phyloP scores from a whole-genome alignment of 2,329 filamentous ascomycete species.

The Elsinoe australis region DNA sequence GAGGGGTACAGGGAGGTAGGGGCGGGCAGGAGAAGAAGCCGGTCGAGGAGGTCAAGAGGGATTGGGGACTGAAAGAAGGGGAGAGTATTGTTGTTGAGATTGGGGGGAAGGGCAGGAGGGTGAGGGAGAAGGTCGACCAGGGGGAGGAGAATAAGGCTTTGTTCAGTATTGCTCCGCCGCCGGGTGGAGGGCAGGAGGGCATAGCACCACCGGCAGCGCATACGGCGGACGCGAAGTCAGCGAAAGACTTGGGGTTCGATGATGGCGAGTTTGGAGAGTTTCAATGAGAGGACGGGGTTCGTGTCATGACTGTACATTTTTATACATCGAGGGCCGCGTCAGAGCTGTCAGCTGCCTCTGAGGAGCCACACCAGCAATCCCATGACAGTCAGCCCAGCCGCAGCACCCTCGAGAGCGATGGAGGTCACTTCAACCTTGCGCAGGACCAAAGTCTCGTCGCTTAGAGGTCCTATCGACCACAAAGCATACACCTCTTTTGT shows the following conservation, averaged over 20 bases:
- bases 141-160: conserved; percentile 39
- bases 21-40: conserved; percentile 31
- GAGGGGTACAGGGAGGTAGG: no score
- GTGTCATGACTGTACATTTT: neutral
- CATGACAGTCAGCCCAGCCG: conserved; percentile 34
- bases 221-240: conserved; percentile 39
- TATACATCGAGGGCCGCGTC: conserved; percentile 8
- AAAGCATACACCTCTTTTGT: conserved; percentile 13
- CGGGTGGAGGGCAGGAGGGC: conserved; percentile 36
- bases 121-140: conserved; percentile 34
- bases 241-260: conserved; percentile 68
- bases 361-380: conserved; percentile 31
- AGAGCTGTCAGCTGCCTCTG: conserved; percentile 25
- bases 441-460: conserved; percentile 34
- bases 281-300: conserved; percentile 36
- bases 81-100: conserved; percentile 82
- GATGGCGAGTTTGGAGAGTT: conserved; percentile 87
- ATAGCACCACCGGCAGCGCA: conserved; percentile 62
- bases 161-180: conserved; percentile 72
- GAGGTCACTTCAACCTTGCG: conserved; percentile 41
- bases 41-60: conserved; percentile 52
- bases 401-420: conserved; percentile 39
- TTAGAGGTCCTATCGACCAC: conserved; percentile 33
- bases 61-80: conserved; percentile 81
- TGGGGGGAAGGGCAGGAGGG: conserved; percentile 48